Evolutionary conservation across 768 basidiomycete species (phyloP), one percentile per base, ranked within the genome.

Genomic region (Hydnum rufescens): DNA sequence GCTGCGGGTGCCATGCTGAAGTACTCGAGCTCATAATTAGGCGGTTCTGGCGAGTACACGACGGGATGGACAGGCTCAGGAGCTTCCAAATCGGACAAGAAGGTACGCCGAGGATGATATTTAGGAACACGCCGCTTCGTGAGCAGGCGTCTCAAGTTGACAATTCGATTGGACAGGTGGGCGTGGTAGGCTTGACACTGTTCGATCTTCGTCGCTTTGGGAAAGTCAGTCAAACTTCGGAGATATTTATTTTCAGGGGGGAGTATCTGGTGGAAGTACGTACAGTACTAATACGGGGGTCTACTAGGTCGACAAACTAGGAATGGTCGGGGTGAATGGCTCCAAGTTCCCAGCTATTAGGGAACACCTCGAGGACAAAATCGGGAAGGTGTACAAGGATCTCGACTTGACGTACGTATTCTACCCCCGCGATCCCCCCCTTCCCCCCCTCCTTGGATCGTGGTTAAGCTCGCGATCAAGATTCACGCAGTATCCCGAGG

Each of bases 1-100:
- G n/a, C n/a, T n/a, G n/a, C n/a, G n/a, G n/a, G n/a, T n/a, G n/a
- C n/a, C n/a, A n/a, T n/a, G n/a, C n/a, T n/a, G n/a, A n/a, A n/a
- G n/a, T n/a, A n/a, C n/a, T n/a, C n/a, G n/a, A n/a, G n/a, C n/a
- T 47, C 26, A 13, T 47, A 16, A 16, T 47, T 13, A 47, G 8
- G 44, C 8, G 44, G 44, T 28, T 13, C 25, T 8, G 84, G 85
- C 42, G 86, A 92, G 69, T 93, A 93, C 64, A 93, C 89, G 56
- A 93, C 89, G 50, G 89, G 90, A 63, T 93, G 85, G 84, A 88
- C 85, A 5, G 78, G 77, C 8, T 76, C 82, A 32, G 89, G 89
- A n/a, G 86, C 84, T 42, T 92, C 88, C 16, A 86, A 80, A 61
- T 92, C 88, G 3, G 90, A 93, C 68, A 93, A 93, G 68, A 95